Evolutionary conservation across 495 filamentous ascomycete species (phyloP), one percentile per base, ranked within the genome.

Genomic region (Penicillium macrosclerotiorum): DNA sequence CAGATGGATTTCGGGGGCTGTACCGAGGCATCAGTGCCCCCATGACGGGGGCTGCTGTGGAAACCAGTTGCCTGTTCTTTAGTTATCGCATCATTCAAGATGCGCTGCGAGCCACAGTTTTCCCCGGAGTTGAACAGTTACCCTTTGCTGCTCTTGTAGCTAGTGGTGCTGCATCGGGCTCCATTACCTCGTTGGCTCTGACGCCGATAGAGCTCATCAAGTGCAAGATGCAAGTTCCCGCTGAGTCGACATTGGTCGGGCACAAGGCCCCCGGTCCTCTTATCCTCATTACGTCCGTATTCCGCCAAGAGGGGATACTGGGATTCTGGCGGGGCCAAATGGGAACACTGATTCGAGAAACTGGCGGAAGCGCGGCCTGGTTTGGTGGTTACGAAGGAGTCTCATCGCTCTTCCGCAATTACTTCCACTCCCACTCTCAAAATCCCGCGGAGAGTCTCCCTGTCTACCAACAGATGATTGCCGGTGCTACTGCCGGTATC

Each of bases 171-270:
- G 82, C 84, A 19, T 83, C 89, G 11, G 94, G 94, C n/a, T 89
- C 88, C 16, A 83, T 96, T 56, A 96, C 94, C 1, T 91, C 87
- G 2, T 70, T 97, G 25, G 75, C 94, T 24, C 80, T 99, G 36
- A 99, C 94, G 0, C 94, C 94, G 0, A 89, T 99, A 42, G 94
- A 99, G 64, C 79, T 99, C 35, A 85, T 99, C 59, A 99, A 99
- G 68, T 99, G 94, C 77, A 92, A 92, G 68, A 94, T 99, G 77
- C 94, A 99, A 64, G 90, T 95, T 6, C 81, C 81, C 3, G 34
- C 71, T 3, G 62, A 69, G 11, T 43, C 63, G 6, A 70, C 78
- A 5, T n/a, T n/a, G n/a, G n/a, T n/a, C n/a, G 72, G 57, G 2
- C 42, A 59, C 8, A 63, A 58, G 26, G 55, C 62, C 7, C 64